These are phyloP conservation scores for Pseudopithomyces maydicus DNA, from an alignment of 2,329 filamentous ascomycete species.

Conservation along the genomic window DNA sequence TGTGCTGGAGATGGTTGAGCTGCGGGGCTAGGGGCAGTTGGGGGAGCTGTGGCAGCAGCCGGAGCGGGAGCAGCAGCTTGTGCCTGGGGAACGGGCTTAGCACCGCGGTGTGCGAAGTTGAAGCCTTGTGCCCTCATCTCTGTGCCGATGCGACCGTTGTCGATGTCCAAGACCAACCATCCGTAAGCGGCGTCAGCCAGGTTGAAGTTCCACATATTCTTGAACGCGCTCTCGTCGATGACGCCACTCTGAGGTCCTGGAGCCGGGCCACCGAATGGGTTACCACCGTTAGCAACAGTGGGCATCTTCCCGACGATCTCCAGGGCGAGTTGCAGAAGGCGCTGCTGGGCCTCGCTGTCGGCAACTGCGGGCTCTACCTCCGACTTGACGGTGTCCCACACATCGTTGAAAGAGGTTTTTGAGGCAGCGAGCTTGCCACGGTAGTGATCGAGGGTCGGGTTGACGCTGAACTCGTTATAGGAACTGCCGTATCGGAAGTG, in stretches of 20 bases:
- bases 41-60: conserved; percentile 39
- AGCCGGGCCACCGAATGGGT: conserved; percentile 89
- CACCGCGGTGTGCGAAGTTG: conserved; percentile 95
- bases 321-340: conserved; percentile 85
- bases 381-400: conserved; percentile 97
- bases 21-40: conserved; percentile 46
- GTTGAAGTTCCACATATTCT: conserved; percentile 99
- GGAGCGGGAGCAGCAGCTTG: conserved; percentile 47
- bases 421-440: conserved; percentile 97
- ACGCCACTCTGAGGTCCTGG: conserved; percentile 78
- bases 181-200: conserved; percentile 96
- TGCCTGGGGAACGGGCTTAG: conserved; percentile 62
- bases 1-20: conserved; percentile 44
- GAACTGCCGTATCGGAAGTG: conserved; percentile 99
- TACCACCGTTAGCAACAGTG: conserved; percentile 88
- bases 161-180: conserved; percentile 92
- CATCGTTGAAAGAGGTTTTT: conserved; percentile 98
- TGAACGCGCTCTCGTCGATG: conserved; percentile 98
- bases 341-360: conserved; percentile 92
- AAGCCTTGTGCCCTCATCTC: conserved; percentile 99
- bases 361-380: conserved; percentile 95
- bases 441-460: conserved; percentile 96
- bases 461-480: conserved; percentile 99
- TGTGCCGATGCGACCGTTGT: conserved; percentile 93
- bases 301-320: conserved; percentile 99